phyloP scores from a whole-genome alignment of 257 asterid genomes.

The Nicotiana attenuata region DNA sequence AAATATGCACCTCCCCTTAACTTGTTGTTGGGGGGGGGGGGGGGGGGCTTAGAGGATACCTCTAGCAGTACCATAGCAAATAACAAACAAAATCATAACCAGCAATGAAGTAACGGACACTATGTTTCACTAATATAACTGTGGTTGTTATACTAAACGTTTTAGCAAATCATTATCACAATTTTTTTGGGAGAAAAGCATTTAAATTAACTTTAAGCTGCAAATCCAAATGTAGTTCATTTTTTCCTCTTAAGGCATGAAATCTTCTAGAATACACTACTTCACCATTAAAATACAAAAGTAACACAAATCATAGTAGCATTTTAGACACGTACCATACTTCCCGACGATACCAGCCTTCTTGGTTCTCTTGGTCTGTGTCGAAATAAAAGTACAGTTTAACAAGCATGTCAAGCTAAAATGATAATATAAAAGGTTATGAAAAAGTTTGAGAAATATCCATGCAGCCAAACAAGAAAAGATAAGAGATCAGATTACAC shows the following conservation, averaged over 20 bases:
- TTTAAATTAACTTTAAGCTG: background rate
- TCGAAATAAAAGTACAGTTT: background rate
- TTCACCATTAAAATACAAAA: background rate
- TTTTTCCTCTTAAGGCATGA: background rate
- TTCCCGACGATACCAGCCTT: constrained; percentile 59
- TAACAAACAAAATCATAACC: background rate
- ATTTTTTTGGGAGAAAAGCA: background rate
- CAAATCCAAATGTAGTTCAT: background rate
- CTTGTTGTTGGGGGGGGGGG: no score
- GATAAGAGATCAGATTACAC: no score
- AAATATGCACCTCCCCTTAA: background rate
- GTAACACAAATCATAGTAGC: background rate
- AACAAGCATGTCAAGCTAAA: background rate
- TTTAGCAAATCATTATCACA: background rate
- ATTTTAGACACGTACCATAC: constrained; percentile 29
- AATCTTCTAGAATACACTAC: background rate
- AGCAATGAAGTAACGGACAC: background rate
- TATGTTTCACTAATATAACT: background rate
- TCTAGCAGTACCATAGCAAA: background rate
- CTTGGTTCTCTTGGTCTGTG: constrained; percentile 61
- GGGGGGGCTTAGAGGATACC: no score
- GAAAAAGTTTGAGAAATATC: background rate
- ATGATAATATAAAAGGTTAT: background rate
- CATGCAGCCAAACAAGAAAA: background rate
- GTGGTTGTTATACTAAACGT: background rate